Conservation (phyloP, 495 filamentous ascomycete species). For the Penicillium psychrofluorescens region DNA sequence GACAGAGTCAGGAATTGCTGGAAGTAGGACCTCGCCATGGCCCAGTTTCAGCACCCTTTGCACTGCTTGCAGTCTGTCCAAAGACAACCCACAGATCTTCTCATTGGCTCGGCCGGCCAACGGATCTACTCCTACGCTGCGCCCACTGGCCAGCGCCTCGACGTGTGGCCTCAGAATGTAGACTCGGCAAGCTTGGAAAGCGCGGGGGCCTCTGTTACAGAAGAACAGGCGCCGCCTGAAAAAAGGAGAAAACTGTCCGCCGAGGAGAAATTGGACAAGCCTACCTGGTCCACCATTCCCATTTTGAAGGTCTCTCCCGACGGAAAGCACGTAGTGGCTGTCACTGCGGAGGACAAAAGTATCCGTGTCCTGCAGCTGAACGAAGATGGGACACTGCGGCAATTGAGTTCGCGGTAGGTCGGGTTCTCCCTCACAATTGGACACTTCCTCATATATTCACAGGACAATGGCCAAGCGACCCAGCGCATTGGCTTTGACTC, state of each 20-base stretch:
- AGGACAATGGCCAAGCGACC: slow-evolving; percentile 88
- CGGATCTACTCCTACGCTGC: slow-evolving; percentile 45
- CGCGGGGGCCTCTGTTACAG: slow-evolving; percentile 16
- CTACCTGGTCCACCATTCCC: slow-evolving; percentile 44
- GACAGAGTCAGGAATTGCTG: no score
- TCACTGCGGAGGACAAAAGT: slow-evolving; percentile 85
- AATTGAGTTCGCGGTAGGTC: slow-evolving; percentile 65
- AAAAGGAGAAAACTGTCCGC: slow-evolving; percentile 46
- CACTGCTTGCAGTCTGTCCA: slow-evolving; percentile 44
- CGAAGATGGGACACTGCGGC: slow-evolving; percentile 50
- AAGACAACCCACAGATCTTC: slow-evolving; percentile 22
- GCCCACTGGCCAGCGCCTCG: slow-evolving; percentile 32
- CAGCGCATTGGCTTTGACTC: slow-evolving; percentile 61
- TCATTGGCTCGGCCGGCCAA: slow-evolving; percentile 52
- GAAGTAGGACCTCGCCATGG: slow-evolving; percentile 9
- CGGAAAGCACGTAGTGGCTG: slow-evolving; percentile 60
- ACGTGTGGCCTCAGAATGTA: slow-evolving; percentile 43
- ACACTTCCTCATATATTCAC: slow-evolving; percentile 9
- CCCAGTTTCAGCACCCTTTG: slow-evolving; percentile 42
- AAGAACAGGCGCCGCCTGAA: slow-evolving; percentile 35
- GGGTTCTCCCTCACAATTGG: neutral
- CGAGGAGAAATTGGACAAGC: slow-evolving; percentile 12
- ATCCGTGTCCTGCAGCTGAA: slow-evolving; percentile 72
- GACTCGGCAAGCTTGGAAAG: no score
- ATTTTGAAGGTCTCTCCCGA: slow-evolving; percentile 51